Base-by-base conservation (phyloP, 306 rosid species). In the Dryas alaskensis region DNA sequence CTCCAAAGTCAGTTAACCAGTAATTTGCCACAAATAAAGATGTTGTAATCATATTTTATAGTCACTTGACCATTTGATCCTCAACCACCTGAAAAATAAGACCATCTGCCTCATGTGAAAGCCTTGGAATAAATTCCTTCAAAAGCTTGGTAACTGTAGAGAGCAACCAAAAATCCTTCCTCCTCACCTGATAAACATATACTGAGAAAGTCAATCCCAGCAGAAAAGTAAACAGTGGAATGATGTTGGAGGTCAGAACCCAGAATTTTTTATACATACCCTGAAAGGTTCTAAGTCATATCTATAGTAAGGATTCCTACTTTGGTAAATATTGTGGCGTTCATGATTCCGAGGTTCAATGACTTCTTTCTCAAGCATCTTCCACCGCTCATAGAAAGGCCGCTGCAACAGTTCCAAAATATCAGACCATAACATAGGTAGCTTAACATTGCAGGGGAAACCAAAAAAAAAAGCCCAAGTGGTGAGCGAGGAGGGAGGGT, bases 131-230 rank as follows among this genome's bases (percentile, higher is more conserved):
- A 88, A 93, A 93, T 76, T 93, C 97, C 62, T 72, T 85, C 73
- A 93, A 78, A 79, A 93, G 87, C 79, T 84, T 93, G 55, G 87
- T 89, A 71, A 93, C 98, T 11, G 97, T 84, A 58, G 97, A 89
- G 84, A 93, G 98, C 89, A 91, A 82, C 97, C 96, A 93, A 80
- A 93, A 93, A 77, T 84, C 97, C 85, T 93, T 93, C 81, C 98
- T 87, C 90, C 98, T 85, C 84, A 93, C 98, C 98, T 93, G 78
- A 76, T 65, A 72, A 85, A 78, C 77, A 83, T 76, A 76, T 76
- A 76, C 48, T 51, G 64, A 69, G 71, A 61, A 76, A 68, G 74
- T 76, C 61, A 86, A 77, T 54, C 55, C 80, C 67, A 31, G 67
- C 52, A 76, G 14, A 72, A 78, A 42, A 22, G 47, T 47, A 14